phyloP scores from a whole-genome alignment of 176 grass and related monocot genomes.

The Leersia perrieri region DNA sequence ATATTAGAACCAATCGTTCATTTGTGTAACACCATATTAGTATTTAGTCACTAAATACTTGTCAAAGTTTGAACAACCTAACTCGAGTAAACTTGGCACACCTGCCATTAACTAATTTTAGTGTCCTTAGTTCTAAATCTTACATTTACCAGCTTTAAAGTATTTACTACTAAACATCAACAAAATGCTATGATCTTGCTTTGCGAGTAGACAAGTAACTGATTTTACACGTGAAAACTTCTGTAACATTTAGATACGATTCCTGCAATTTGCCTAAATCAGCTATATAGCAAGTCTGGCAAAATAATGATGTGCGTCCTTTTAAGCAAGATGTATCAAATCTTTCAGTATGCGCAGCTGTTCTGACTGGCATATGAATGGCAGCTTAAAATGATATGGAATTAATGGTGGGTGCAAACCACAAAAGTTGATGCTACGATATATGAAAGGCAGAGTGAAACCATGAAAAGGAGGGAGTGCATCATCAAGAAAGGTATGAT shows the following conservation, averaged over 20 bases:
- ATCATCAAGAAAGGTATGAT: neutral
- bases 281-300: neutral
- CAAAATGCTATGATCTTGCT: neutral
- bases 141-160: too few relatives aligned
- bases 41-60: too few relatives aligned
- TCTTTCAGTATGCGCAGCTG: neutral
- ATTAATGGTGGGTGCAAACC: neutral
- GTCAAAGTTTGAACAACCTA: too few relatives aligned
- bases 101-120: too few relatives aligned
- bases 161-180: too few relatives aligned
- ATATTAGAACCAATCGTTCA: too few relatives aligned
- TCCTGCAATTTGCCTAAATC: conserved; percentile 1
- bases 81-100: too few relatives aligned
- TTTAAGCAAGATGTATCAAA: conserved; percentile 18
- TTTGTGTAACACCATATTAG: too few relatives aligned
- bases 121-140: too few relatives aligned
- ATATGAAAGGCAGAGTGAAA: conserved; percentile 5
- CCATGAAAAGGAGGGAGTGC: neutral
- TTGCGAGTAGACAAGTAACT: neutral
- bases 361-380: conserved; percentile 15
- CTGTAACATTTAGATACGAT: neutral
- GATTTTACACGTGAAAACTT: neutral
- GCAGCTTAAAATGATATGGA: conserved; percentile 2
- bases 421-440: conserved; percentile 8
- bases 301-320: neutral